A percentile compares a stretch with the other conserved stretches of the same genome.
phyloP scores from a whole-genome alignment of 140 eudicot species.

The Anethum foeniculum region DNA sequence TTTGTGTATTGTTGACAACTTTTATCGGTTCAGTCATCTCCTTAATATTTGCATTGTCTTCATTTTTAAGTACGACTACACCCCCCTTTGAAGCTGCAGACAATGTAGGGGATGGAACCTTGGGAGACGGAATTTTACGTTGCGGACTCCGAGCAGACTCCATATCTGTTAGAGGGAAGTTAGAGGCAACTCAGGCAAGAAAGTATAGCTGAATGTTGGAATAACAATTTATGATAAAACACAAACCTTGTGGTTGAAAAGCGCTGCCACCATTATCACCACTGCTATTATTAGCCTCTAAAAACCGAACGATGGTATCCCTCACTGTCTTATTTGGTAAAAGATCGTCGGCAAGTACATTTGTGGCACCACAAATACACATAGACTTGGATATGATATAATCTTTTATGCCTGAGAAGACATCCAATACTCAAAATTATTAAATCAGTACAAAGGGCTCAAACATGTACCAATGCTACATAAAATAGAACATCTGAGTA shows the following conservation, averaged over 20 bases:
- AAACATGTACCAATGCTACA: not conserved
- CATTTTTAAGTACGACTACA: conserved; percentile 27
- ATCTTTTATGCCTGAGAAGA: conserved; percentile 46
- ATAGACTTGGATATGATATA: conserved; percentile 62
- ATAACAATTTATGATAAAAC: not conserved
- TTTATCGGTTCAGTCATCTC: conserved; percentile 9
- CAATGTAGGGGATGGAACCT: conserved; percentile 52
- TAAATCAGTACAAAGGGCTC: not conserved
- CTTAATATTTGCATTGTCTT: conserved; percentile 34
- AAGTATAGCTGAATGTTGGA: not conserved
- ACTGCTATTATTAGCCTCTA: conserved; percentile 74
- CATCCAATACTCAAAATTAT: not conserved
- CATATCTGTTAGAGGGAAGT: conserved; percentile 20
- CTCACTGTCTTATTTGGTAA: conserved; percentile 79
- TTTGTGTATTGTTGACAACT: conserved; percentile 27
- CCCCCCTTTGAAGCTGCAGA: conserved; percentile 85
- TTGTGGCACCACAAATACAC: conserved; percentile 84
- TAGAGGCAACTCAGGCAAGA: not conserved
- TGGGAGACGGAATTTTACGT: conserved; percentile 56
- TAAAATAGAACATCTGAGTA: not conserved
- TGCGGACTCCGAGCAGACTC: conserved; percentile 66
- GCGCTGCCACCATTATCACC: conserved; percentile 72
- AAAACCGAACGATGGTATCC: conserved; percentile 64
- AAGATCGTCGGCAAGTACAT: conserved; percentile 87
- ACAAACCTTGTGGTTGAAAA: conserved; percentile 57